Conservation (phyloP, 2,329 filamentous ascomycete species). For the Rhynchosporium secalis region DNA sequence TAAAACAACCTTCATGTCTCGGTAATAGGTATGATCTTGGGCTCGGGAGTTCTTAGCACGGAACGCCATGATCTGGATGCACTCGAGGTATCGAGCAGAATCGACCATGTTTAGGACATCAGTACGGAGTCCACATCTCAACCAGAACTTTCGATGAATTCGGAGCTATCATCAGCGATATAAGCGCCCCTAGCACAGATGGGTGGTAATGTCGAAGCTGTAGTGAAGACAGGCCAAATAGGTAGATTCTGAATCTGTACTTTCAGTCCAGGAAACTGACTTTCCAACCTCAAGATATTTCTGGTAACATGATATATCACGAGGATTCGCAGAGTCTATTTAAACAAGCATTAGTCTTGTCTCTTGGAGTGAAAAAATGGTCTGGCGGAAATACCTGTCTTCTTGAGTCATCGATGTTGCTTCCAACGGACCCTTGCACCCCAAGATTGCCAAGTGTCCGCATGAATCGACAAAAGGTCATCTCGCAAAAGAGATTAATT, state of each 20-base stretch:
- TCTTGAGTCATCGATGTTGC: constrained; percentile 9
- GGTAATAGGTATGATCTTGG: constrained; percentile 13
- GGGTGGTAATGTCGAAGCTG: neutral
- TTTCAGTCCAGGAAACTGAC: constrained; percentile 14
- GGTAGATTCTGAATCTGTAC: constrained; percentile 16
- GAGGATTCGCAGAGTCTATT: constrained; percentile 23
- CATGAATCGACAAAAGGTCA: constrained; percentile 28
- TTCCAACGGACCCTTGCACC: constrained; percentile 6
- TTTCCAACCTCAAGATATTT: neutral
- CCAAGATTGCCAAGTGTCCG: constrained; percentile 21
- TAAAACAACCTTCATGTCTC: constrained; percentile 23
- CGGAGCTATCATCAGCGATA: constrained; percentile 22
- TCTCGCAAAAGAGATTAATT: constrained; percentile 3
- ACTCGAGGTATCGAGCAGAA: constrained; percentile 29
- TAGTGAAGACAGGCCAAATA: constrained; percentile 26
- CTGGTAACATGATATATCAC: constrained; percentile 12
- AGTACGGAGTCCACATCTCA: constrained; percentile 27
- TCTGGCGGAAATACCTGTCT: constrained; percentile 21
- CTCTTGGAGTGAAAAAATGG: neutral
- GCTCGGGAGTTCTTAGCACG: constrained; percentile 12
- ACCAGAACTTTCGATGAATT: constrained; percentile 26
- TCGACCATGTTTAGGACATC: constrained; percentile 15
- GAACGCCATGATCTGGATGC: constrained; percentile 23
- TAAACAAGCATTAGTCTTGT: neutral
- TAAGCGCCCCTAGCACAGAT: constrained; percentile 21